phyloP scores from a whole-genome alignment of 805 yeast species.

The Yarrowia sp. region DNA sequence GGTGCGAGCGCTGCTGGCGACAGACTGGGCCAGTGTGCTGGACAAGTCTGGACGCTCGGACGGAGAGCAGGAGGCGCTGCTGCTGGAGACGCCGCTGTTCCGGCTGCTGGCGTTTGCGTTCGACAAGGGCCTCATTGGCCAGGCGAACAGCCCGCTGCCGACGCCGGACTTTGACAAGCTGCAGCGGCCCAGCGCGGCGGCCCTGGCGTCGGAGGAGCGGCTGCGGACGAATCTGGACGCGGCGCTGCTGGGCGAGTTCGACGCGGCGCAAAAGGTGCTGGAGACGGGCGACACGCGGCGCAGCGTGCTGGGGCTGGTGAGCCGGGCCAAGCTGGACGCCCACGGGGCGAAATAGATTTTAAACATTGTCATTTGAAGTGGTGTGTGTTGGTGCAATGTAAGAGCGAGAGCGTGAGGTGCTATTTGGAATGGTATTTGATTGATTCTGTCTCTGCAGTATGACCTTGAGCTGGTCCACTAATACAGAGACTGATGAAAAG shows the following conservation, averaged over 20 bases:
- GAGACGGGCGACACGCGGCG: background rate
- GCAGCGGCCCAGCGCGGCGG: background rate
- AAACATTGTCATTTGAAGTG: too few species aligned
- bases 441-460: too few species aligned
- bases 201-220: background rate
- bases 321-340: background rate
- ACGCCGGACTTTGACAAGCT: conserved; percentile 1
- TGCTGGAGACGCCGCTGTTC: background rate
- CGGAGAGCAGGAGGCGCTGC: background rate
- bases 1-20: background rate
- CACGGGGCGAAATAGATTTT: background rate
- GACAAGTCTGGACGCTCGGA: background rate
- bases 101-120: background rate
- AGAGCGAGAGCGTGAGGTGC: too few species aligned
- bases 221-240: background rate
- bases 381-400: too few species aligned
- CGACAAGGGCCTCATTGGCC: background rate
- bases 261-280: background rate
- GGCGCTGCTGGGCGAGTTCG: background rate
- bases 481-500: too few species aligned
- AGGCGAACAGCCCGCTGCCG: conserved; percentile 1
- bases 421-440: too few species aligned
- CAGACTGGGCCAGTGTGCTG: background rate
- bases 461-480: too few species aligned
- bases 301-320: background rate